phyloP scores from a whole-genome alignment of 257 asterid species.

The Salvia hispanica region DNA sequence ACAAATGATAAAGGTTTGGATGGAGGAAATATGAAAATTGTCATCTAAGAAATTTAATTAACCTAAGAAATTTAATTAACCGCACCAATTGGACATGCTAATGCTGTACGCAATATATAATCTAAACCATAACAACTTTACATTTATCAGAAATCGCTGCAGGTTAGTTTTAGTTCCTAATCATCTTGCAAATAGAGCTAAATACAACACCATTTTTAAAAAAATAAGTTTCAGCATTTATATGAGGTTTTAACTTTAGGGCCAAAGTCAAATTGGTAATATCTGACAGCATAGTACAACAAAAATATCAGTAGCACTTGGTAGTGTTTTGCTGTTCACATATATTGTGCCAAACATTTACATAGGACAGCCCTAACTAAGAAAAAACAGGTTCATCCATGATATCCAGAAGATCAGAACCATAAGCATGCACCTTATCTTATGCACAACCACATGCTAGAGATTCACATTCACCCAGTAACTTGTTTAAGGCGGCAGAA shows the following conservation, averaged over 20 bases:
- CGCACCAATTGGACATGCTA: no score
- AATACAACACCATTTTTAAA: neutral
- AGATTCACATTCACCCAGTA: conserved; percentile 19
- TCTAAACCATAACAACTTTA: no score
- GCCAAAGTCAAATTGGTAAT: neutral
- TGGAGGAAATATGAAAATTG: no score
- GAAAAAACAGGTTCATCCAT: neutral
- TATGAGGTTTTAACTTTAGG: neutral
- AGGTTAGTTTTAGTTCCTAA: neutral
- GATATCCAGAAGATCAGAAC: neutral
- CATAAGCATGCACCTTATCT: neutral
- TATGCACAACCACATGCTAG: neutral
- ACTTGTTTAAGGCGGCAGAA: conserved; percentile 19
- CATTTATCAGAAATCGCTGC: neutral
- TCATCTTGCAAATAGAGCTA: conserved; percentile 1
- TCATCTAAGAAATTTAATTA: no score
- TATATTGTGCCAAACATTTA: neutral
- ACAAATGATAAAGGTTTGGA: no score
- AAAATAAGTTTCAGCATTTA: conserved; percentile 9
- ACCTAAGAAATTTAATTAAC: no score
- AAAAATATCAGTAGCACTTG: neutral
- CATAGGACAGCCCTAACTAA: conserved; percentile 3
- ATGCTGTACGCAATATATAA: no score
- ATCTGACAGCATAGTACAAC: neutral
- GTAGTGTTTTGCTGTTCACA: neutral